Percentiles rank a stretch among this genome's conserved stretches.
phyloP scores from a whole-genome alignment of 305 asterid genomes.

The Fraxinus baroniana region DNA sequence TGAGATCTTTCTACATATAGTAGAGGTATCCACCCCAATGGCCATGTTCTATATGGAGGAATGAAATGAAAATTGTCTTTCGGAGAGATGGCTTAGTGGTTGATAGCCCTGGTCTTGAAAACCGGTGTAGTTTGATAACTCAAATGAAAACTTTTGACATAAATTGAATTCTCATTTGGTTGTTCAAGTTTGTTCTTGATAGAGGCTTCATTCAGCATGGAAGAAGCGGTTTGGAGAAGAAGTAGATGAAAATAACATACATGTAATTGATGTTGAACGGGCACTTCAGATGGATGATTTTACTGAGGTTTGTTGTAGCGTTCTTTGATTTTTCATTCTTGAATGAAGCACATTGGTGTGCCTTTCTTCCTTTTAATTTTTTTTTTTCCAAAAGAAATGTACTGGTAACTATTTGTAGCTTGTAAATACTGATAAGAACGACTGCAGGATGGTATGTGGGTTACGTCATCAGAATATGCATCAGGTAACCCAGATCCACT shows the following conservation, averaged over 20 bases:
- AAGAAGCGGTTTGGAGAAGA: constrained; percentile 63
- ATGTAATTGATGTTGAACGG: constrained; percentile 62
- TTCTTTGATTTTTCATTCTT: constrained; percentile 15
- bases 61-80: background rate
- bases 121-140: background rate
- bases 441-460: constrained; percentile 79
- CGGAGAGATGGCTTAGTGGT: background rate
- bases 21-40: background rate
- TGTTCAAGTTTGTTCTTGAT: constrained; percentile 26
- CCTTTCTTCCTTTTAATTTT: background rate
- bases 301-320: constrained; percentile 65
- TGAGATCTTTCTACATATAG: background rate
- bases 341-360: background rate
- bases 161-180: constrained; percentile 27
- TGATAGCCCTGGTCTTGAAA: background rate
- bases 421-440: constrained; percentile 11
- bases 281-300: constrained; percentile 82
- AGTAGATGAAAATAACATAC: constrained; percentile 59
- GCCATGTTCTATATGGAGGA: background rate
- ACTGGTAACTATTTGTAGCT: constrained; percentile 14
- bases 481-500: constrained; percentile 92
- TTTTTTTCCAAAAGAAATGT: background rate
- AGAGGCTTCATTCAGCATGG: constrained; percentile 71
- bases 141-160: constrained; percentile 1
- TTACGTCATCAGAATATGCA: constrained; percentile 59